These are phyloP conservation scores for Blastobotrys arbuscula DNA, from an alignment of 1,139 yeast genomes.

Conservation along the genomic window DNA sequence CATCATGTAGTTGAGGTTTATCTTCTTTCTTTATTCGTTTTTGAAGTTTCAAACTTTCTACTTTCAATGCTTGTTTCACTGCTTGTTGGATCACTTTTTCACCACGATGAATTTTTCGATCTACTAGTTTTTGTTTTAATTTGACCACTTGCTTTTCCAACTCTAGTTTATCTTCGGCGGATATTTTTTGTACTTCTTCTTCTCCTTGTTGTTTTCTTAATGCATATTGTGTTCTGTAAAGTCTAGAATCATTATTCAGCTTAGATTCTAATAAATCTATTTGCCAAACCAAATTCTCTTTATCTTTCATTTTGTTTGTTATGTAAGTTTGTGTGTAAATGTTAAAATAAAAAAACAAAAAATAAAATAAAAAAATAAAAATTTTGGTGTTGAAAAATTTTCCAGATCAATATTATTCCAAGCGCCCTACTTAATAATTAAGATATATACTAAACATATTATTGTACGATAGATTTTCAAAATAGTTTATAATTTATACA, in stretches of 20 bases:
- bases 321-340: background rate
- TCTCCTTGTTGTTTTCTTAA: slow-evolving; percentile 20
- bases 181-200: slow-evolving; percentile 2
- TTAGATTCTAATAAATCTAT: slow-evolving; percentile 36
- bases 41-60: slow-evolving; percentile 32
- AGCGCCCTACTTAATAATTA: too few species aligned
- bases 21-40: slow-evolving; percentile 26
- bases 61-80: slow-evolving; percentile 30
- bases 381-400: background rate
- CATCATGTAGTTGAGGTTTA: slow-evolving; percentile 24
- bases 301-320: background rate
- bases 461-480: too few species aligned
- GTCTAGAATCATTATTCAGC: slow-evolving; percentile 26
- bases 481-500: too few species aligned
- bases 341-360: too few species aligned
- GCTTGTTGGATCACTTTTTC: slow-evolving; percentile 26
- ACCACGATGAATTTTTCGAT: slow-evolving; percentile 33
- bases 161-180: slow-evolving; percentile 14
- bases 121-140: slow-evolving; percentile 29
- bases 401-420: background rate
- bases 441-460: too few species aligned
- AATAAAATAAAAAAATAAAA: too few species aligned
- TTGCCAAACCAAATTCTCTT: slow-evolving; percentile 28
- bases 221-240: slow-evolving; percentile 30
- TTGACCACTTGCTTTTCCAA: slow-evolving; percentile 20